Base-by-base conservation (phyloP, 176 grass and related monocot genomes). In the Tillandsia leiboldiana region DNA sequence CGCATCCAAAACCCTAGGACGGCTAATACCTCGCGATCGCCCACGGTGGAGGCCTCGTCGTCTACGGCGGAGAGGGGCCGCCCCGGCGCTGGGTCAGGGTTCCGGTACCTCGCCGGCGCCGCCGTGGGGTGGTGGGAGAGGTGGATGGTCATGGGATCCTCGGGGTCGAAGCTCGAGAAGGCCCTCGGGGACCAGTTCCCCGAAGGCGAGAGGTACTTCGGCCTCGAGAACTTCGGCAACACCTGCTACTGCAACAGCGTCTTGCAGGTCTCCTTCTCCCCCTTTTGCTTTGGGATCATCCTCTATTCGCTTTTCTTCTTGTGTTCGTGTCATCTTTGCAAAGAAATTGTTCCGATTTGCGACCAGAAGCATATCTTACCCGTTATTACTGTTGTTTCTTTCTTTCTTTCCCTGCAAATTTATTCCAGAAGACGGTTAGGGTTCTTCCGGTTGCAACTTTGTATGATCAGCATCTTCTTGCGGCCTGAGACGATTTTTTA, bases 231-330 rank as follows among this genome's bases (percentile, higher is more conserved):
- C 76, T 99, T 93, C 56, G 94, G 94, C 75, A 99, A 93, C 68
- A 99, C 94, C 26, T 99, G 94, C 72, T 99, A 99, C 65, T 99
- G 94, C 78, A 99, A 99, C 82, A 97, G 94, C 75, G 94, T 99
- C 51, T 75, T 99, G 49, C 94, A 99, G 93, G 92, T 96, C 28
- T 51, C 51, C 1, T 6, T 22, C 42, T 0, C 51, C 48, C 71
- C 67, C 28, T 18, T 49, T 24, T 77, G 42, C 14, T 49, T 24
- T 77, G 42, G 18, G 28, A 70, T 66, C 54, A 70, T 66, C 54
- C 3, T 24, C 50, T 69, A 15, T 51, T 64, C 56, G 15, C 22
- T 61, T 20, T 61, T 61, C 56, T 61, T 23, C 17, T 17, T 59
- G 15, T 14, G n/a, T 14, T 59, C 14, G 15, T 18, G 20, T 8